Percentiles rank a stretch among this genome's conserved stretches.
Conservation (phyloP, 2,329 filamentous ascomycete species). For the Arthroderma sp. region DNA sequence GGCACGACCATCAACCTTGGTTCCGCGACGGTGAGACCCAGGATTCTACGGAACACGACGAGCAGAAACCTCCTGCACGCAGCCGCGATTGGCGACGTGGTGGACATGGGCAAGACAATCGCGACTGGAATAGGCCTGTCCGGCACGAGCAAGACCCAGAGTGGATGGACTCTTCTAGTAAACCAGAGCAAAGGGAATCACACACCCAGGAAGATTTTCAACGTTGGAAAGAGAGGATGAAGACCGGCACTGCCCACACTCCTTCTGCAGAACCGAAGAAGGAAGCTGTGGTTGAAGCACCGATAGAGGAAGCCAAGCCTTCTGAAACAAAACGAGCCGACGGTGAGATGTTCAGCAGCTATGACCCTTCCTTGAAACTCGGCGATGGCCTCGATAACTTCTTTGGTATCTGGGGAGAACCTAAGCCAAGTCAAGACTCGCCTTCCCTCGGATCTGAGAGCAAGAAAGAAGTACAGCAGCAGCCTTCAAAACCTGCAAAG, state of each 20-base stretch:
- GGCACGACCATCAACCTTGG: constrained; percentile 58
- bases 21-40: constrained; percentile 45
- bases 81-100: constrained; percentile 52
- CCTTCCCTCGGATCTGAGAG: constrained; percentile 19
- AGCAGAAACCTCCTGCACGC: constrained; percentile 36
- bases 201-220: constrained; percentile 87
- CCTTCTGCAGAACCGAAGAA: constrained; percentile 31
- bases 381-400: constrained; percentile 65
- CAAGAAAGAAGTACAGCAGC: constrained; percentile 26
- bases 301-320: constrained; percentile 27
- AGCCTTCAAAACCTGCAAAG: constrained; percentile 46
- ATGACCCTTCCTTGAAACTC: constrained; percentile 48
- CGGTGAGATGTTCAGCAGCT: constrained; percentile 39
- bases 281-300: constrained; percentile 18
- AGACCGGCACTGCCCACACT: constrained; percentile 41
- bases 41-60: constrained; percentile 27
- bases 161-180: constrained; percentile 65
- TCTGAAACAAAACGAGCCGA: constrained; percentile 29
- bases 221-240: constrained; percentile 89
- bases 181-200: constrained; percentile 53
- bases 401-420: constrained; percentile 49
- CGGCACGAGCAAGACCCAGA: constrained; percentile 70
- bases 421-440: constrained; percentile 32
- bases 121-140: constrained; percentile 41
- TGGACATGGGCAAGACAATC: constrained; percentile 31